phyloP scores from a whole-genome alignment of 2,329 filamentous ascomycete genomes.

The Ascochyta koolunga region DNA sequence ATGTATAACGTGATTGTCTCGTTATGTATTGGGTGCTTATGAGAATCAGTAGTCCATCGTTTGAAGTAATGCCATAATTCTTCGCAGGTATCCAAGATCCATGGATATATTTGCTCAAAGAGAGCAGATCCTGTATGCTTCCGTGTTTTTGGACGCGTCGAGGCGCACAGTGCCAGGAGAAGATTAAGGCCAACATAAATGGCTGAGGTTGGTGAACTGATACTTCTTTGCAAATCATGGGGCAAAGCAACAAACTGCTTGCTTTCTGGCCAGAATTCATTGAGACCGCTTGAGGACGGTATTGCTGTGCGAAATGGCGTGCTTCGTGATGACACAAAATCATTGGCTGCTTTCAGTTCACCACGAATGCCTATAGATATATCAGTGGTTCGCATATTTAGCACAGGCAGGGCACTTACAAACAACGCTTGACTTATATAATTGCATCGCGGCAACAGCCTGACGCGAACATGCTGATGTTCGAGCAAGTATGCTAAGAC shows the following conservation, averaged over 20 bases:
- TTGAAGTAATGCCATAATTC: conserved; percentile 34
- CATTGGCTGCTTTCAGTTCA: conserved; percentile 47
- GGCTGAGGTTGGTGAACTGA: conserved; percentile 32
- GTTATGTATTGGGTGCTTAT: conserved; percentile 22
- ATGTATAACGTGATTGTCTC: conserved; percentile 31
- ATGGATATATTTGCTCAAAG: conserved; percentile 29
- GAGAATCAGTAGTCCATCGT: conserved; percentile 24
- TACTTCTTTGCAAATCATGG: conserved; percentile 45
- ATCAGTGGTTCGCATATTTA: conserved; percentile 3
- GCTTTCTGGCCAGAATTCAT: conserved; percentile 47
- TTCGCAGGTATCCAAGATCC: conserved; percentile 34
- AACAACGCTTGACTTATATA: conserved; percentile 51
- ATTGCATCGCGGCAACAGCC: conserved; percentile 39
- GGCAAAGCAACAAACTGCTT: conserved; percentile 51
- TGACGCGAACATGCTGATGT: conserved; percentile 45
- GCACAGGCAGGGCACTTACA: conserved; percentile 36
- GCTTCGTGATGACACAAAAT: conserved; percentile 12
- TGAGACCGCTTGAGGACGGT: conserved; percentile 49
- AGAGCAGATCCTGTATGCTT: neutral
- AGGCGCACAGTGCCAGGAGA: conserved; percentile 24
- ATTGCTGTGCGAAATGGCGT: conserved; percentile 38
- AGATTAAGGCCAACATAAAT: conserved; percentile 37
- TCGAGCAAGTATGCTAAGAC: conserved; percentile 45
- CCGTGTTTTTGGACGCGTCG: neutral
- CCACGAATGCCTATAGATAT: conserved; percentile 52